These are phyloP conservation scores for Pseudodiploospora longispora DNA, from an alignment of 2,329 filamentous ascomycete genomes.

Conservation along the genomic window DNA sequence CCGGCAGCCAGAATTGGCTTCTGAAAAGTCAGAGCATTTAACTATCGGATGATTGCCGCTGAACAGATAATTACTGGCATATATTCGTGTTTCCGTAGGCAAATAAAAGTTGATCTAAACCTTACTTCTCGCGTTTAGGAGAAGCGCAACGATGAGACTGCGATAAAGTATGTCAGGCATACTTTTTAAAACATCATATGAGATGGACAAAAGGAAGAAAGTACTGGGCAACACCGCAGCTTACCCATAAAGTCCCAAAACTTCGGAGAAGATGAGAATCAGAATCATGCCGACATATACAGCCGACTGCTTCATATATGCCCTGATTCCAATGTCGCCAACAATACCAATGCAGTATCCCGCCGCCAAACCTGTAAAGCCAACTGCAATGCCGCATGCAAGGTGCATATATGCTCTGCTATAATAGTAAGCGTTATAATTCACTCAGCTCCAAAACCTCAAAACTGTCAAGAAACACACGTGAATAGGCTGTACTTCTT, in stretches of 20 bases:
- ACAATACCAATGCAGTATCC: slow-evolving; percentile 96
- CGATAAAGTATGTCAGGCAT: background rate
- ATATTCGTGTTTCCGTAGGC: too few species aligned
- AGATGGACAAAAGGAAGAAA: slow-evolving; percentile 2
- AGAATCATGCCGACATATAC: slow-evolving; percentile 98
- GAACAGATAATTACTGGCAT: too few species aligned
- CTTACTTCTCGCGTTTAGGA: slow-evolving; percentile 80
- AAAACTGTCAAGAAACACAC: too few species aligned
- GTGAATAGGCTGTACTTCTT: slow-evolving; percentile 69
- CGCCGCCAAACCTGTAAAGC: slow-evolving; percentile 83
- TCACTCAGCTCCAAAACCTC: too few species aligned
- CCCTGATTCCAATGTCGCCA: slow-evolving; percentile 84
- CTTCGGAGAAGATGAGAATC: slow-evolving; percentile 97
- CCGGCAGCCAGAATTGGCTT: too few species aligned
- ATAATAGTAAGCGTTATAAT: too few species aligned
- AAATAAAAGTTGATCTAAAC: slow-evolving; percentile 30
- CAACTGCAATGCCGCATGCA: slow-evolving; percentile 81
- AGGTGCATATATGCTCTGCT: slow-evolving; percentile 84
- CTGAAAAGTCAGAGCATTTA: too few species aligned
- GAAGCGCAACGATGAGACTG: slow-evolving; percentile 83
- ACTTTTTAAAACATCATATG: too few species aligned
- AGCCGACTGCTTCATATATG: slow-evolving; percentile 91
- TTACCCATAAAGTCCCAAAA: slow-evolving; percentile 92
- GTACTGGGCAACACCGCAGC: slow-evolving; percentile 17
- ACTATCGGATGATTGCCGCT: too few species aligned